Evolutionary conservation across 2,329 filamentous ascomycete genomes (phyloP), one percentile per base, ranked within the genome.

Genomic region (Daldinia sp.): DNA sequence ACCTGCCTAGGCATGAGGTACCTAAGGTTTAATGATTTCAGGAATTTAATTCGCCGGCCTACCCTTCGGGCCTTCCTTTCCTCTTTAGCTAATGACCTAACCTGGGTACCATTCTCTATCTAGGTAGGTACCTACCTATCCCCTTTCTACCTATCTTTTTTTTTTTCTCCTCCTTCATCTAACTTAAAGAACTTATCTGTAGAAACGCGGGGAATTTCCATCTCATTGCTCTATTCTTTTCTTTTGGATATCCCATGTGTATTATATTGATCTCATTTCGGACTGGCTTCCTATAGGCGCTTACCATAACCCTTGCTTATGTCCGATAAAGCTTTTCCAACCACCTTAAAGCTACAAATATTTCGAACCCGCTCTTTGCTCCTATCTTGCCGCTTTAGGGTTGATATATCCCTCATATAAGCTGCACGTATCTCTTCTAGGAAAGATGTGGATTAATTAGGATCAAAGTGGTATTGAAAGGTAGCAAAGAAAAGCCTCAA

Each of bases 371-470:
- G 3, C 19, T 13, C 19, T 41, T 19, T 19, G 7, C 10, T 39
- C 15, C 35, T 8, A 17, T 39, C 17, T 19, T 39, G 32, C 23
- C 29, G 27, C n/a, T 59, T 53, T 47, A 37, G 55, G 43, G 39
- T 37, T 30, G 17, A 37, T 32, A 47, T 17, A 23, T 27, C 19
- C 41, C 39, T 53, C 41, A 32, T 60, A 35, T 60, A 35, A 34
- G 25, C 32, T 34, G 35, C 37, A 35, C 58, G 25, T 56, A 25
- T 41, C 47, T 39, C 54, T 51, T 48, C 27, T 55, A n/a, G 32
- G 45, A 32, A 43, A 64, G 49, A 57, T 51, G 23, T 32, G 43
- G 27, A 29, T 59, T 17, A 34, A 59, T 56, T 43, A 58, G 30
- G 43, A 52, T 48, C 6, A 54, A 56, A 17, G 30, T 34, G 21